Conservation (phyloP, 495 filamentous ascomycete species). For the Penicillium antarcticum region DNA sequence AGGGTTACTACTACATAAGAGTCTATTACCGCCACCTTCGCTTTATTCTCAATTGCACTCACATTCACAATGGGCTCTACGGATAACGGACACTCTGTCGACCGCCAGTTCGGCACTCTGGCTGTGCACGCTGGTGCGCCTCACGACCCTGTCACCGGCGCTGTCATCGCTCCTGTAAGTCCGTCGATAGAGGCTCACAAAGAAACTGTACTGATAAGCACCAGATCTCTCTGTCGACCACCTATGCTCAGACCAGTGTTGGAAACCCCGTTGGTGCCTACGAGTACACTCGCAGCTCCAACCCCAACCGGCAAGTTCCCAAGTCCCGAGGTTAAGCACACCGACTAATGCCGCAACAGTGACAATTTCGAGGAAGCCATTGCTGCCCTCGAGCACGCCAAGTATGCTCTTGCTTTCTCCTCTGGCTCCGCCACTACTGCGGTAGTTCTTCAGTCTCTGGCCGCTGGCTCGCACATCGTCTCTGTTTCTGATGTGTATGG, state of each 20-base stretch:
- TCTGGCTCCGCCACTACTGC: slow-evolving; percentile 95
- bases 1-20: slow-evolving; percentile 8
- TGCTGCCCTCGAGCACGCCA: slow-evolving; percentile 87
- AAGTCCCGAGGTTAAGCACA: neutral
- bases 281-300: slow-evolving; percentile 88
- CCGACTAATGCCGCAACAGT: slow-evolving; percentile 25
- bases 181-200: neutral
- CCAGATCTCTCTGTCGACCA: slow-evolving; percentile 91
- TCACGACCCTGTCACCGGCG: slow-evolving; percentile 86
- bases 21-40: neutral
- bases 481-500: slow-evolving; percentile 97
- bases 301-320: slow-evolving; percentile 72
- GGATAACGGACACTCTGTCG: slow-evolving; percentile 24
- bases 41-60: neutral
- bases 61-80: slow-evolving; percentile 22
- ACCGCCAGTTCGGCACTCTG: slow-evolving; percentile 80
- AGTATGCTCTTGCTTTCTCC: slow-evolving; percentile 89
- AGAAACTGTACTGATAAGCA: slow-evolving; percentile 1
- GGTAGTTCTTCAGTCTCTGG: slow-evolving; percentile 86
- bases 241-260: slow-evolving; percentile 81
- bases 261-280: slow-evolving; percentile 81
- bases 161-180: slow-evolving; percentile 82
- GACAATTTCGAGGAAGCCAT: slow-evolving; percentile 90
- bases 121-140: slow-evolving; percentile 91
- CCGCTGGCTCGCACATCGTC: slow-evolving; percentile 88